Conservation (phyloP, 805 yeast species). For the Starmerella geochares region DNA sequence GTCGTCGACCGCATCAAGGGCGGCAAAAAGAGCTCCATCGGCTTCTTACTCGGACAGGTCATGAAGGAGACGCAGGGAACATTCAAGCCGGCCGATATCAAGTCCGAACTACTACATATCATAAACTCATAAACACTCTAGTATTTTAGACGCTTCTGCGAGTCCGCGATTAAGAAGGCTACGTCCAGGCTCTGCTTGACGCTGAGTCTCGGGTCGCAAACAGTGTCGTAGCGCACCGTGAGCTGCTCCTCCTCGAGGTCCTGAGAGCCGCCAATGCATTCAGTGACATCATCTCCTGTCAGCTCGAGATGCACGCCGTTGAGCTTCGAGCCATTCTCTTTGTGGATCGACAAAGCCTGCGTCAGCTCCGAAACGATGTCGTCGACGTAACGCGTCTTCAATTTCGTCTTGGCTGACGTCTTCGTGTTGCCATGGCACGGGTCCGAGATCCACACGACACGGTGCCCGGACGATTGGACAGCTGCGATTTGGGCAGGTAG, state of each 20-base stretch:
- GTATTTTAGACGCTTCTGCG: slow-evolving; percentile 8
- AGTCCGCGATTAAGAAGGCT: slow-evolving; percentile 37
- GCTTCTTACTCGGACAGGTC: slow-evolving; percentile 71
- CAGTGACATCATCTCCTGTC: slow-evolving; percentile 39
- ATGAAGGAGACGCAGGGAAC: slow-evolving; percentile 71
- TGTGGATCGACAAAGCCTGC: slow-evolving; percentile 33
- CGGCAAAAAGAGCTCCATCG: slow-evolving; percentile 60
- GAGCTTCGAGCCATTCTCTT: slow-evolving; percentile 29
- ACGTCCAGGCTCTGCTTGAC: slow-evolving; percentile 36
- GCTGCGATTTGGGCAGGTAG: slow-evolving; percentile 36
- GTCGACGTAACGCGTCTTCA: slow-evolving; percentile 37
- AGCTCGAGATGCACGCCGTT: slow-evolving; percentile 37
- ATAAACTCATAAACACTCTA: background rate
- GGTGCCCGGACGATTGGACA: slow-evolving; percentile 33
- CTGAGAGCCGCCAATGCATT: slow-evolving; percentile 38
- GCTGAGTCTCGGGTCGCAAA: slow-evolving; percentile 37
- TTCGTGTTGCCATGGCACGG: slow-evolving; percentile 40
- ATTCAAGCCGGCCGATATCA: slow-evolving; percentile 25
- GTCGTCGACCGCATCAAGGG: slow-evolving; percentile 46
- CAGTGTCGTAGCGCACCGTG: slow-evolving; percentile 35
- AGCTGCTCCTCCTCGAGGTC: slow-evolving; percentile 34
- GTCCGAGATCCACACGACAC: slow-evolving; percentile 38
- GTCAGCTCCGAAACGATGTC: slow-evolving; percentile 35
- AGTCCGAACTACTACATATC: slow-evolving; percentile 26
- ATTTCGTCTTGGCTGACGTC: slow-evolving; percentile 32